A percentile compares a stretch with the other conserved stretches of the same genome.
phyloP scores from a whole-genome alignment of 1,284 basidiomycete genomes.

The Melampsora abietis-canadensis region DNA sequence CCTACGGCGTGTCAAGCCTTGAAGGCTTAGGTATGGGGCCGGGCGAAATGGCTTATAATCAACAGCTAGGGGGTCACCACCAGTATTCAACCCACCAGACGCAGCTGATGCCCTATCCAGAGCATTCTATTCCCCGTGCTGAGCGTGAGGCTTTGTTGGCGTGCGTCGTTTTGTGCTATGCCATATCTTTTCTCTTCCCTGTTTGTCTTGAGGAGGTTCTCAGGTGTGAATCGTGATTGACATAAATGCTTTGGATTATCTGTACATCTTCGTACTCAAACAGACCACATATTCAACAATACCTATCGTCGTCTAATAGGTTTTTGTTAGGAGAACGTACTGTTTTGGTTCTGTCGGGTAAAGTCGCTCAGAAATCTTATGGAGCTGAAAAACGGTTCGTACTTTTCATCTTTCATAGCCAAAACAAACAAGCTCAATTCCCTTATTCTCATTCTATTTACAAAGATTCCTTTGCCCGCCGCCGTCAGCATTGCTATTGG shows the following conservation, averaged over 20 bases:
- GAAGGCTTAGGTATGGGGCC: not conserved
- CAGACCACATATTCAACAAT: constrained; percentile 54
- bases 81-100: constrained; percentile 3
- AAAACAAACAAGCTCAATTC: not conserved
- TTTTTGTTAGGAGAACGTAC: constrained; percentile 87
- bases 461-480: constrained; percentile 87
- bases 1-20: not conserved
- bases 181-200: not conserved
- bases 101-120: not conserved
- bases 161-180: not conserved
- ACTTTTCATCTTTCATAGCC: not conserved
- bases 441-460: not conserved
- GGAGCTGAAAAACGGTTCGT: constrained; percentile 84
- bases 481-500: constrained; percentile 88
- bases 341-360: constrained; percentile 91
- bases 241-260: too few species aligned
- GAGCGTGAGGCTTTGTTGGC: constrained; percentile 40
- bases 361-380: constrained; percentile 94
- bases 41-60: not conserved
- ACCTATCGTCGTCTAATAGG: constrained; percentile 76
- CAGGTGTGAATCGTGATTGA: too few species aligned
- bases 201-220: too few species aligned
- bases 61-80: not conserved
- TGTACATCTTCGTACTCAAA: not conserved
- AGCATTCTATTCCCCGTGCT: constrained; percentile 12